A percentile compares a stretch with the other conserved stretches of the same genome.
Evolutionary conservation across 768 basidiomycete genomes (phyloP).

Genomic region (Tulasnella sp.): DNA sequence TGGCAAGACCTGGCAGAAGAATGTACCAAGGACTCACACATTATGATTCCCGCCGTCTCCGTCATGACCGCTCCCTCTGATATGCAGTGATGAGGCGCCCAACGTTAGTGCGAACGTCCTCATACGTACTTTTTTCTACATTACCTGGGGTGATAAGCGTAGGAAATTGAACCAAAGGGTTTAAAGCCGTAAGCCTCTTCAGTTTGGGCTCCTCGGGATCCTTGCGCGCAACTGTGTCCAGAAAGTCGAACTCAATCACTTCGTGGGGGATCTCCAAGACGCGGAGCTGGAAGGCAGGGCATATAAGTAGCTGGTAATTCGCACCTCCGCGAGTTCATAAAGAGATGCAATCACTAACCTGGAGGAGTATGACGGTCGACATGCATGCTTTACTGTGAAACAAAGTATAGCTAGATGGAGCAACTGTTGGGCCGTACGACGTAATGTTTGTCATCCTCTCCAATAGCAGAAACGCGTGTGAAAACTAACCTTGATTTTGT

Average conservation of each 20-base stretch:
- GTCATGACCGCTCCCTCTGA: slow-evolving; percentile 5
- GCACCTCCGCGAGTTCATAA: not conserved
- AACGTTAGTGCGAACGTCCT: too few species aligned
- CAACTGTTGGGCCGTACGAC: too few species aligned
- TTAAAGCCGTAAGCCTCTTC: not conserved
- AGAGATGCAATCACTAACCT: not conserved
- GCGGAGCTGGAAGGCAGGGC: not conserved
- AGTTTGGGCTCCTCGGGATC: not conserved
- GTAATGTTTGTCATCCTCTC: too few species aligned
- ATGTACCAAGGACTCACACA: too few species aligned
- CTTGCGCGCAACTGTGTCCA: not conserved
- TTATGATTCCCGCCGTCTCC: slow-evolving; percentile 3
- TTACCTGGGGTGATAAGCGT: slow-evolving; percentile 7
- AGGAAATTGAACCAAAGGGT: slow-evolving; percentile 10
- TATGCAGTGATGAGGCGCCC: too few species aligned
- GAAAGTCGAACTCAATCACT: not conserved
- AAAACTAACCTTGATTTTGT: too few species aligned
- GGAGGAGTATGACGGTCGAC: not conserved
- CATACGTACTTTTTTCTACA: too few species aligned
- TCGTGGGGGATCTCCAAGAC: slow-evolving; percentile 1
- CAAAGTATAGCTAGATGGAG: not conserved
- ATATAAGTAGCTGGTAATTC: too few species aligned
- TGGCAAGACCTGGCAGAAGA: too few species aligned
- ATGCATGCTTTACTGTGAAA: not conserved
- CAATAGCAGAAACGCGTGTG: too few species aligned